Evolutionary conservation across 805 yeast species (phyloP), one percentile per base, ranked within the genome.

Genomic region (Candida nitratophila): DNA sequence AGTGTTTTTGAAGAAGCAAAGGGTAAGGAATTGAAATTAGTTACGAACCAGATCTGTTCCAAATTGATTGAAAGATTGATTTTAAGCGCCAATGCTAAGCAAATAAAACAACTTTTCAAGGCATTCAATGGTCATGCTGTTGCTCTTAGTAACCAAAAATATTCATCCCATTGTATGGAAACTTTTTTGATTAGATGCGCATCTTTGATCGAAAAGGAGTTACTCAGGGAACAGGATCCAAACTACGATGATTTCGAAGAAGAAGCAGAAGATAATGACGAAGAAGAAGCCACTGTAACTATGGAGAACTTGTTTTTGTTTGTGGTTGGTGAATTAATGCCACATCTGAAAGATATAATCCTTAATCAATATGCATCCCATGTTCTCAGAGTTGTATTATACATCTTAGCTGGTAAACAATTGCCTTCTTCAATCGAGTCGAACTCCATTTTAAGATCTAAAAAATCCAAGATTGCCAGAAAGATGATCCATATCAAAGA

Each of bases 11-110:
- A 83, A 50, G 99, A 93, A 66, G 76, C 89, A 20, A 71, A 74
- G 40, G 96, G 96, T 2, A 89, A 90, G 55, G 98, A 91, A 63
- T 69, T 93, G 52, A 91, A 93, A 63, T 71, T 91, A 35, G 96
- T 86, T 4, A 91, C 96, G 2, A 90, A 91, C 57, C 97, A 90
- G 58, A 88, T 91, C 45, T 89, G 97, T 62, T 91, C 98, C 21
- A 91, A 91, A 60, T 71, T 93, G 46, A 73, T 93, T 70, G 99
- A 91, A 64, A 73, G 99, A 57, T 67, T 91, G 48, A 75, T 91
- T n/a, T 64, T 86, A 36, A 66, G 70, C 17, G 83, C 90, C 15
- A 70, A 74, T 24, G 82, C 79, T 48, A 68, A 64, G 12, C 95
- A 88, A 60, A 63, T 88, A 47, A 80, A 81, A 53, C 68, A 70